These are phyloP conservation scores for Penicillium ucsense DNA, from an alignment of 495 filamentous ascomycete species.

Conservation along the genomic window DNA sequence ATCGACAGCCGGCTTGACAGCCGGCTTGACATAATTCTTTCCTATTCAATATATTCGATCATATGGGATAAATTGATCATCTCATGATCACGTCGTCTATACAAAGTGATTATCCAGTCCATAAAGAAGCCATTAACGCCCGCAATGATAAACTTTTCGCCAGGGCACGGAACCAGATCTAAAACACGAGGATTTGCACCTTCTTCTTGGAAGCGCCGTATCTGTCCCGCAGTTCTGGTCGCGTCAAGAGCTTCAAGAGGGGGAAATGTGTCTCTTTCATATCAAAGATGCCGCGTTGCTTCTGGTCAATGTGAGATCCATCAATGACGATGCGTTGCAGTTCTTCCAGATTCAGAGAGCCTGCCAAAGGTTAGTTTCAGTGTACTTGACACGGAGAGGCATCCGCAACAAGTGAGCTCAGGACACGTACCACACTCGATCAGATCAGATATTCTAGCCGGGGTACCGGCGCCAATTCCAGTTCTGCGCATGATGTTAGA, in stretches of 20 bases:
- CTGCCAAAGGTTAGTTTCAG: slow-evolving; percentile 28
- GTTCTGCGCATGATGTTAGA: slow-evolving; percentile 39
- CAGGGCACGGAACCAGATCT: slow-evolving; percentile 1
- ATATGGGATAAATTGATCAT: too few relatives aligned
- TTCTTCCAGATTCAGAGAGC: slow-evolving; percentile 54
- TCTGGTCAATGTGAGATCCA: slow-evolving; percentile 80
- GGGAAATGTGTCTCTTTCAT: slow-evolving; percentile 83
- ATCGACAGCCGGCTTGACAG: too few relatives aligned
- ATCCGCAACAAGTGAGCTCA: too few relatives aligned
- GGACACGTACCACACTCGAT: slow-evolving; percentile 60
- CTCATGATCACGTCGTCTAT: too few relatives aligned
- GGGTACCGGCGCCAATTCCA: slow-evolving; percentile 83
- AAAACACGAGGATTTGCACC: slow-evolving; percentile 34
- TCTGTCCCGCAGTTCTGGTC: slow-evolving; percentile 56
- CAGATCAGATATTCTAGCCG: slow-evolving; percentile 68
- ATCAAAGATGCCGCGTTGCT: slow-evolving; percentile 84
- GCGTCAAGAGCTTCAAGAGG: slow-evolving; percentile 57
- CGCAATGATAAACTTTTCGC: neutral
- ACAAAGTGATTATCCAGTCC: too few relatives aligned
- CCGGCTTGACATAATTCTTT: too few relatives aligned
- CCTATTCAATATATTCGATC: too few relatives aligned
- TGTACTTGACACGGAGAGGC: too few relatives aligned
- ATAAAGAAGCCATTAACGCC: neutral
- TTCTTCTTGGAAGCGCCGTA: slow-evolving; percentile 40
- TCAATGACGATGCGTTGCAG: slow-evolving; percentile 79